These are phyloP conservation scores for Tulasnella sp. DNA, from an alignment of 768 basidiomycete species.

Conservation along the genomic window DNA sequence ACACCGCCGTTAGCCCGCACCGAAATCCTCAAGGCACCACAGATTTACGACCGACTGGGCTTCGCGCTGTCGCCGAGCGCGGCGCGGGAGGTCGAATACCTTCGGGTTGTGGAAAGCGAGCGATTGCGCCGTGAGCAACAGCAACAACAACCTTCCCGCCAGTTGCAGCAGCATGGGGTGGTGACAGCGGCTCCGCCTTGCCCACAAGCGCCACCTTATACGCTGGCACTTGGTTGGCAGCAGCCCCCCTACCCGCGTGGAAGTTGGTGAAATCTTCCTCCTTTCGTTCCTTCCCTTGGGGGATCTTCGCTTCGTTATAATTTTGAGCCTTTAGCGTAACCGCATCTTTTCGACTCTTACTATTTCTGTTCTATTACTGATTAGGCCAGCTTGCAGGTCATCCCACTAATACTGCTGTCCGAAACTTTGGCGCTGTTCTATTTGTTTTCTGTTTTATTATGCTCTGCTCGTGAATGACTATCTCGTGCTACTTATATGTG, in stretches of 20 bases:
- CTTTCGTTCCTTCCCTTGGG: neutral
- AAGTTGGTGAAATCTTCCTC: neutral
- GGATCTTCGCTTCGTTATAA: neutral
- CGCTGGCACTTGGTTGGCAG: neutral
- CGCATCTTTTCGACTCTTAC: neutral
- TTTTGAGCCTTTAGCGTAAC: neutral
- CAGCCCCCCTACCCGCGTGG: neutral
- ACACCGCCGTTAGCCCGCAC: too few species aligned
- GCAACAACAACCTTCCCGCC: neutral
- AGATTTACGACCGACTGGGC: constrained; percentile 8
- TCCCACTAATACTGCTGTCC: neutral
- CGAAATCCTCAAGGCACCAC: neutral
- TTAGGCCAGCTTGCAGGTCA: neutral
- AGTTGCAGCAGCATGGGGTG: neutral
- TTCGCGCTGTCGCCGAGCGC: constrained; percentile 3
- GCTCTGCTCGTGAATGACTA: too few species aligned
- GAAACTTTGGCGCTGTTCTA: neutral
- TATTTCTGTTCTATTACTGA: neutral
- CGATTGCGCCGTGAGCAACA: neutral
- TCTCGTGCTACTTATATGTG: too few species aligned
- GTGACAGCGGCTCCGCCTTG: neutral
- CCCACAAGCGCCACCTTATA: neutral
- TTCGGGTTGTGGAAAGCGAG: constrained; percentile 9
- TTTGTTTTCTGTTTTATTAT: too few species aligned
- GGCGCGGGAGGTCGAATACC: constrained; percentile 9